These are phyloP conservation scores for Hibiscus trionum DNA, from an alignment of 345 rosid species.

Conservation along the genomic window DNA sequence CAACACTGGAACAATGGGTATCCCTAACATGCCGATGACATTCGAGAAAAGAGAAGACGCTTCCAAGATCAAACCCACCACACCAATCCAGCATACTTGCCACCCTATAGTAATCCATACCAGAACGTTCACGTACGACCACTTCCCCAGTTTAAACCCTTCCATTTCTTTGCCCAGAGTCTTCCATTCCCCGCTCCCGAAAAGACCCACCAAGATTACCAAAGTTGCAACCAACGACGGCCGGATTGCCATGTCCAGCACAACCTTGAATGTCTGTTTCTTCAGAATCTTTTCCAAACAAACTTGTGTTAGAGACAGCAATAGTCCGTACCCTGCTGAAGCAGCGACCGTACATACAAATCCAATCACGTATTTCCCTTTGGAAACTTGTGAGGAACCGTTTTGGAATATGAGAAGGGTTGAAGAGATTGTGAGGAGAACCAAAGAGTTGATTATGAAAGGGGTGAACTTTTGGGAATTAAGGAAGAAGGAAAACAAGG, in stretches of 20 bases:
- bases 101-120: slow-evolving; percentile 12
- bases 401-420: slow-evolving; percentile 26
- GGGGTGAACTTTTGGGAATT: slow-evolving; percentile 36
- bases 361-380: slow-evolving; percentile 22
- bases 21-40: slow-evolving; percentile 11
- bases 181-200: slow-evolving; percentile 16
- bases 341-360: slow-evolving; percentile 26
- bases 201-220: not conserved
- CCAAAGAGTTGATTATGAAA: slow-evolving; percentile 24
- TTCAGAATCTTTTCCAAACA: not conserved
- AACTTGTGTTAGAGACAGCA: slow-evolving; percentile 10
- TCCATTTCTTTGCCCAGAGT: not conserved
- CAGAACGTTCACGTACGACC: slow-evolving; percentile 12
- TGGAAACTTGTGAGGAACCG: not conserved
- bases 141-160: slow-evolving; percentile 8
- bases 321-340: slow-evolving; percentile 18
- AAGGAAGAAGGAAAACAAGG: slow-evolving; percentile 37
- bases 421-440: slow-evolving; percentile 41
- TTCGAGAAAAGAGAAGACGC: slow-evolving; percentile 21
- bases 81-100: slow-evolving; percentile 11
- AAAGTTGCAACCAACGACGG: not conserved
- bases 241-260: slow-evolving; percentile 6
- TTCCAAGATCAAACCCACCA: slow-evolving; percentile 19
- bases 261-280: not conserved
- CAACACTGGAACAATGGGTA: slow-evolving; percentile 16